Evolutionary conservation across 257 asterid species (phyloP).

Genomic region (Ligustrum vulgare): DNA sequence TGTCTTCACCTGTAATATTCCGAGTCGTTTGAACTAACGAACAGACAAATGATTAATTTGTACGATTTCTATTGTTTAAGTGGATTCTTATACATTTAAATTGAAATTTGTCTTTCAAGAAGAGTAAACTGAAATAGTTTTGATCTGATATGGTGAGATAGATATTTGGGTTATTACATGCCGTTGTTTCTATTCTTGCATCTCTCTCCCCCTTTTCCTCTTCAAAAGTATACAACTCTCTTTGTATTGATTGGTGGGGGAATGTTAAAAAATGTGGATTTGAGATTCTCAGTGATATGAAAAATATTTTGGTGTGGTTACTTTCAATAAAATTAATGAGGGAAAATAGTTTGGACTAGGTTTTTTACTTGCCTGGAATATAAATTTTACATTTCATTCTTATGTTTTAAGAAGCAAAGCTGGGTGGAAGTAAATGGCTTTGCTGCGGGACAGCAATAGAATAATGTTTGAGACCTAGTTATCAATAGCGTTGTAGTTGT

Average conservation of each 20-base stretch:
- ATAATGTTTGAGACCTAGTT: background rate
- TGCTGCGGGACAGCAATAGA: background rate
- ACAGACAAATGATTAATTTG: background rate
- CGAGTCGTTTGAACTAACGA: background rate
- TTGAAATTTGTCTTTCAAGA: background rate
- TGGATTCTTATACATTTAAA: background rate
- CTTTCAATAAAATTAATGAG: conserved; percentile 15
- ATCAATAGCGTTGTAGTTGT: background rate
- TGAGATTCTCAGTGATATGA: conserved; percentile 15
- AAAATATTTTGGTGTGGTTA: conserved; percentile 3
- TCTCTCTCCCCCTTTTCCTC: background rate
- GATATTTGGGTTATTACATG: conserved; percentile 49
- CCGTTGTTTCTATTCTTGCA: conserved; percentile 27
- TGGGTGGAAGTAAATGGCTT: background rate
- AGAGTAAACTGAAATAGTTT: background rate
- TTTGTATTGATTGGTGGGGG: conserved; percentile 14
- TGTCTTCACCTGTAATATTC: background rate
- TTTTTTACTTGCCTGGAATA: background rate
- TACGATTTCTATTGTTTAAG: background rate
- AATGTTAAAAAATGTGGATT: conserved; percentile 1
- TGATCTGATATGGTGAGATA: conserved; percentile 55
- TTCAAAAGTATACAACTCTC: conserved; percentile 8
- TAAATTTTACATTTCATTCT: background rate
- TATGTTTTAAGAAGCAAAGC: background rate
- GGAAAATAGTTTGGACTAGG: conserved; percentile 3